phyloP scores from a whole-genome alignment of 2,329 filamentous ascomycete species.

The Phoma sp. region DNA sequence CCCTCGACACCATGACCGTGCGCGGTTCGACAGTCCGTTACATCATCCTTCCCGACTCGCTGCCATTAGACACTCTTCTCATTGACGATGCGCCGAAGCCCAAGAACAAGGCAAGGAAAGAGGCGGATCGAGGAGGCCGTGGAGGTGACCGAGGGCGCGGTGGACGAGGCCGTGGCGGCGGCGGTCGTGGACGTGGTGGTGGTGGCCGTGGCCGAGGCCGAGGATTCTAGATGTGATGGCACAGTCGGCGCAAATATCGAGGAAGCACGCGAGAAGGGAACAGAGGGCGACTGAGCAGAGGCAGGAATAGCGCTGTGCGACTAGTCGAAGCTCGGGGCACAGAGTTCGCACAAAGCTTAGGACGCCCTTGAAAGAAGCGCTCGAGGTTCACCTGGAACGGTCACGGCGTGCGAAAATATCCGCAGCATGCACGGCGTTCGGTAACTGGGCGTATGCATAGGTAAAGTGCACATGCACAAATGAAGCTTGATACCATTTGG shows the following conservation, averaged over 20 bases:
- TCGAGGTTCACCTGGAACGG: slow-evolving; percentile 21
- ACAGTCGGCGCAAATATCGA: background rate
- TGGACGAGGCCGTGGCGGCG: slow-evolving; percentile 51
- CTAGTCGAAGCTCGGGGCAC: slow-evolving; percentile 20
- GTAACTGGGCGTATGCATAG: slow-evolving; percentile 24
- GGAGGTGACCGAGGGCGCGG: slow-evolving; percentile 57
- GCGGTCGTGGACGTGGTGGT: slow-evolving; percentile 48
- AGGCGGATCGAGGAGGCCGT: slow-evolving; percentile 65
- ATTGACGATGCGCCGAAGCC: slow-evolving; percentile 98
- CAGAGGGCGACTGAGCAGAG: slow-evolving; percentile 6
- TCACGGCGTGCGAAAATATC: slow-evolving; percentile 16
- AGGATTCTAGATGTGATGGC: slow-evolving; percentile 28
- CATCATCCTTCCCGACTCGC: slow-evolving; percentile 92
- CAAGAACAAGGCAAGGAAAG: slow-evolving; percentile 99
- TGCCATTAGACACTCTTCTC: slow-evolving; percentile 92
- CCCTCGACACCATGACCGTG: slow-evolving; percentile 94
- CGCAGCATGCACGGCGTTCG: slow-evolving; percentile 30
- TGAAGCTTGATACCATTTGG: slow-evolving; percentile 37
- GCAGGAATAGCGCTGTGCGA: background rate
- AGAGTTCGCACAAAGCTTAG: slow-evolving; percentile 21
- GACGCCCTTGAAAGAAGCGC: slow-evolving; percentile 28
- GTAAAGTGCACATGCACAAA: slow-evolving; percentile 26
- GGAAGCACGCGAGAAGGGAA: slow-evolving; percentile 4
- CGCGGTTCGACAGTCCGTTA: slow-evolving; percentile 96
- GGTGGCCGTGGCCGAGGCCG: slow-evolving; percentile 48